Evolutionary conservation across 106 monocot genomes (phyloP).

Genomic region (Narthecium ossifragum): DNA sequence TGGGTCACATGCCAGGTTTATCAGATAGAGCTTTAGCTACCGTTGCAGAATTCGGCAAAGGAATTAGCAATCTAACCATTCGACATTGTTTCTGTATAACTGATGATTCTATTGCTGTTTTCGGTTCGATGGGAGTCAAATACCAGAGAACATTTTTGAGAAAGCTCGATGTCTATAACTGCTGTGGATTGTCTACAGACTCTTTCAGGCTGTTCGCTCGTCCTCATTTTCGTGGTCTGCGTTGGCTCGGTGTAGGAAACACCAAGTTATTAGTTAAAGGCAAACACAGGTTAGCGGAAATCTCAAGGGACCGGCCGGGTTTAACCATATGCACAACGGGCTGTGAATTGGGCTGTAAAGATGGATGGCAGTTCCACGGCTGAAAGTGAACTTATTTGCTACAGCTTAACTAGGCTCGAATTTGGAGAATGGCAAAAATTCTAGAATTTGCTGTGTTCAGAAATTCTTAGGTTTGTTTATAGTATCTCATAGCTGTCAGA

Average conservation of each 20-base stretch:
- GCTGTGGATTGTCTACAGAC: conserved; percentile 39
- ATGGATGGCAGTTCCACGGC: conserved; percentile 48
- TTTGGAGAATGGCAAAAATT: no score
- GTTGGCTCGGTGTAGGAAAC: conserved; percentile 66
- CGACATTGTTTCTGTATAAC: conserved; percentile 58
- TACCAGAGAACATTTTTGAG: conserved; percentile 29
- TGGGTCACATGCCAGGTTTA: conserved; percentile 55
- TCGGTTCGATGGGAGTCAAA: conserved; percentile 31
- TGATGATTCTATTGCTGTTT: conserved; percentile 41
- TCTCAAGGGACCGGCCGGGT: conserved; percentile 24
- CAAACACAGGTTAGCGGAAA: conserved; percentile 9
- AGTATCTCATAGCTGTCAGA: no score
- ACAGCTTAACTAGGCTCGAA: no score
- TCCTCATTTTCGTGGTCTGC: conserved; percentile 51
- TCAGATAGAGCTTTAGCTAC: conserved; percentile 47
- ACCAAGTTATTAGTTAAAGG: conserved; percentile 26
- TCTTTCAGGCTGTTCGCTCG: conserved; percentile 25
- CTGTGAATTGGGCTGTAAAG: conserved; percentile 78
- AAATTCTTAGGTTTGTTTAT: no score
- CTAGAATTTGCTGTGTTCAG: no score
- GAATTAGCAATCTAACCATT: conserved; percentile 48
- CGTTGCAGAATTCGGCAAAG: conserved; percentile 39
- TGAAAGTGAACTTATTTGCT: neutral
- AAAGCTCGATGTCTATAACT: conserved; percentile 72
- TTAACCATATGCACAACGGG: conserved; percentile 41